Base-by-base conservation (phyloP, 768 basidiomycete genomes). In the Boletellus ananiceps region DNA sequence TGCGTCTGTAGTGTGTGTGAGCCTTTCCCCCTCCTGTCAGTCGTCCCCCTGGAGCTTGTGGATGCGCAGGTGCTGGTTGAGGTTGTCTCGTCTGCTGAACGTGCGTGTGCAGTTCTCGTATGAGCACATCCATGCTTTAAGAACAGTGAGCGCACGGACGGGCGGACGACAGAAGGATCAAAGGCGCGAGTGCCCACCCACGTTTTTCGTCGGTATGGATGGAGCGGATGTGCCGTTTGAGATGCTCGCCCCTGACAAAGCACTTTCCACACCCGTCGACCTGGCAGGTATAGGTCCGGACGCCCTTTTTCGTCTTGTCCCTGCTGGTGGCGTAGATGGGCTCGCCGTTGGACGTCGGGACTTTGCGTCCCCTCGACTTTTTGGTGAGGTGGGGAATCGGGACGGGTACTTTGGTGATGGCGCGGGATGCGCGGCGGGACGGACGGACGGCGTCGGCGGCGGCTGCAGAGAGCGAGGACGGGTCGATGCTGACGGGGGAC, bases 181-280 rank as follows among this genome's bases (percentile, higher is more conserved):
- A 45, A 8, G 19, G 21, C 1, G 2, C 39, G 33, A 27, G 9
- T 14, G 7, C n/a, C 29, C 1, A 75, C 88, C 68, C 57, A 91
- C 89, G 86, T 74, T 86, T 89, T 59, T 90, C 88, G 56, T 87
- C 73, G 2, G 89, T 90, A 66, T 93, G 89, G 42, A 93, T 84
- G 46, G 82, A 83, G 50, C 84, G 67, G 16, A 91, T 77, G 69
- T 92, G 90, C 23, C 90, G 71, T 69, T 90, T 89, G 49, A 93
- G 70, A 65, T 93, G 90, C 57, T 91, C 88, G 1, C 83, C 79
- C 2, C 90, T 74, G 33, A 80, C 80, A 58, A 93, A 93, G 49
- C 83, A 82, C 70, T 90, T 90, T 15, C 81, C 81, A 57, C 90
- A 93, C 1, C 79, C 86, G 1, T 78, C 71, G 0, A 86, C 86